These are phyloP conservation scores for Protomyces inouyei DNA, from an alignment of 1,139 yeast species.

Conservation along the genomic window DNA sequence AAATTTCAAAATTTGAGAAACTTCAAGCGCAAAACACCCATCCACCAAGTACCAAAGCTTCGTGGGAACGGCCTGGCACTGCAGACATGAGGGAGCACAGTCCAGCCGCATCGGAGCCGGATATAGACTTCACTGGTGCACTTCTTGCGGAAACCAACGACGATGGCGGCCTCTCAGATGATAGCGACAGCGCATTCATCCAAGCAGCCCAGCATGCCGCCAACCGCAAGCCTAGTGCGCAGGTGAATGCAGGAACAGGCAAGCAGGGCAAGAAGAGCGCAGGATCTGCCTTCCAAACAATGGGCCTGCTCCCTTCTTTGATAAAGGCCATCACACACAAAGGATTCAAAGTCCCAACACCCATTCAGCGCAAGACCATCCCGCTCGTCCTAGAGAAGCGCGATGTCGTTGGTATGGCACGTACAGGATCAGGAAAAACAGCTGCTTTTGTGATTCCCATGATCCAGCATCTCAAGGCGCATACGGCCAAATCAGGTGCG, in stretches of 20 bases:
- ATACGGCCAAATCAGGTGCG: conserved; percentile 68
- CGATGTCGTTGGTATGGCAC: conserved; percentile 98
- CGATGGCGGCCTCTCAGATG: conserved; percentile 16
- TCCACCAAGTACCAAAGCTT: too few species aligned
- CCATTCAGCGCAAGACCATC: conserved; percentile 92
- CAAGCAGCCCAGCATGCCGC: conserved; percentile 12
- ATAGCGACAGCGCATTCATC: conserved; percentile 28
- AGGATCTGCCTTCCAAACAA: conserved; percentile 35
- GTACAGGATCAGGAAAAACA: conserved; percentile 98
- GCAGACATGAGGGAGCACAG: conserved; percentile 11
- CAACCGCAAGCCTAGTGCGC: conserved; percentile 8
- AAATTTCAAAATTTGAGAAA: too few species aligned
- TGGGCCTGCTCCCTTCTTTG: conserved; percentile 74
- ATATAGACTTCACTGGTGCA: conserved; percentile 10
- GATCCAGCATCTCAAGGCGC: conserved; percentile 75
- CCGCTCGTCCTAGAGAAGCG: conserved; percentile 81
- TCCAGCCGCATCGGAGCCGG: conserved; percentile 22
- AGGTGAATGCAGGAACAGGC: not conserved
- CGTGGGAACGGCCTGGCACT: too few species aligned
- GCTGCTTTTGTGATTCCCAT: conserved; percentile 96
- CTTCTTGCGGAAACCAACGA: conserved; percentile 4
- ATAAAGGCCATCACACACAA: conserved; percentile 68
- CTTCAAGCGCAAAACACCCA: too few species aligned
- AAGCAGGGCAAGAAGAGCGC: conserved; percentile 19
- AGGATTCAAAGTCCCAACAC: conserved; percentile 94